A percentile compares a stretch with the other conserved stretches of the same genome.
phyloP scores from a whole-genome alignment of 257 asterid genomes.

The Verbascum thapsus region DNA sequence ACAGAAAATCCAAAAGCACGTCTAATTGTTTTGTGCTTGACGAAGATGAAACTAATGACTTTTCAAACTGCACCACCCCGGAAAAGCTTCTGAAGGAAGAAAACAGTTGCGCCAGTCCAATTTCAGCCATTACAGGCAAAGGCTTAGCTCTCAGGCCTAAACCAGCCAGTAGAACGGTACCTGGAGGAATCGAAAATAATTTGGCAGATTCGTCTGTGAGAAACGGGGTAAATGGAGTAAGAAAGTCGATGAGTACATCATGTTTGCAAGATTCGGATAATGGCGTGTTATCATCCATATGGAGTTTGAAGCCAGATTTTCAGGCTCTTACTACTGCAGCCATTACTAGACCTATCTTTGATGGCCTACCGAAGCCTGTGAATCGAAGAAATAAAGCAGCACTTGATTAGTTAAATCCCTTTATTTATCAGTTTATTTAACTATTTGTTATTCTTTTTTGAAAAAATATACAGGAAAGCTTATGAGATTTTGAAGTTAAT shows the following conservation, averaged over 20 bases:
- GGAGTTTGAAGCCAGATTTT: conserved; percentile 80
- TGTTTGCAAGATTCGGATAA: conserved; percentile 70
- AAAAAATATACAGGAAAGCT: conserved; percentile 22
- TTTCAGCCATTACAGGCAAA: conserved; percentile 58
- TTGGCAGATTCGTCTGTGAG: conserved; percentile 51
- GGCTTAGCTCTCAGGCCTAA: conserved; percentile 79
- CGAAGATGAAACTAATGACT: conserved; percentile 41
- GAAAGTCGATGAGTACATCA: conserved; percentile 75
- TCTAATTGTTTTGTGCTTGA: conserved; percentile 53
- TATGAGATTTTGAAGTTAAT: conserved; percentile 28
- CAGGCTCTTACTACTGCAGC: conserved; percentile 69
- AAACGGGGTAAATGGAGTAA: conserved; percentile 45
- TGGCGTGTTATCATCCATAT: conserved; percentile 52
- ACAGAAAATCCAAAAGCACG: conserved; percentile 65
- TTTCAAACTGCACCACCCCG: conserved; percentile 48
- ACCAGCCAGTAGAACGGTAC: conserved; percentile 45
- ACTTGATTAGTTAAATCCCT: conserved; percentile 51
- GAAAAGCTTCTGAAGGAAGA: conserved; percentile 77
- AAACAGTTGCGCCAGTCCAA: conserved; percentile 38
- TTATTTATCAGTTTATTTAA: not conserved
- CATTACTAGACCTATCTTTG: conserved; percentile 72
- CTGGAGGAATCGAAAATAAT: conserved; percentile 52
- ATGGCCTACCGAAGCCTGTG: conserved; percentile 68
- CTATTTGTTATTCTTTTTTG: not conserved
- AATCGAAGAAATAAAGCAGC: conserved; percentile 73